These are phyloP conservation scores for Lepidium sativum DNA, from an alignment of 345 rosid genomes.

Conservation along the genomic window DNA sequence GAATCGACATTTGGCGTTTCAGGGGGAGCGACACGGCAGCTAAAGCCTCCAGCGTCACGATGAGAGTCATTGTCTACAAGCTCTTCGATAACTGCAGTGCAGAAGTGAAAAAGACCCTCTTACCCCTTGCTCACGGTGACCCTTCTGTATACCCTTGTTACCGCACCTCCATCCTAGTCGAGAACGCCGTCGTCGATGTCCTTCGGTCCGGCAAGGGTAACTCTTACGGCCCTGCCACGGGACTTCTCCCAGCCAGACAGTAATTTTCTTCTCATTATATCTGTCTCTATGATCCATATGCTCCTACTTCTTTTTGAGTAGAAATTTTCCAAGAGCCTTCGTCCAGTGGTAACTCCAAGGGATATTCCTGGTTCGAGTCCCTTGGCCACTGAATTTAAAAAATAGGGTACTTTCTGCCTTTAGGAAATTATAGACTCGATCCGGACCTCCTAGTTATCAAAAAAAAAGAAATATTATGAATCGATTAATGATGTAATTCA, in stretches of 20 bases:
- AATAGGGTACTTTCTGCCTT: too few relatives aligned
- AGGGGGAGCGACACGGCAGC: constrained; percentile 21
- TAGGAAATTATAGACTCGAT: too few relatives aligned
- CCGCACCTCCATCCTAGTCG: constrained; percentile 39
- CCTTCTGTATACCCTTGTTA: constrained; percentile 55
- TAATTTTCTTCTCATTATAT: background rate
- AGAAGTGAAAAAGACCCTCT: constrained; percentile 23
- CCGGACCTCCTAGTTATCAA: too few relatives aligned
- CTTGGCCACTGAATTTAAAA: too few relatives aligned
- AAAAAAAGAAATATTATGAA: too few relatives aligned
- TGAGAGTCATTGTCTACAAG: constrained; percentile 32
- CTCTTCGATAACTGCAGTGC: constrained; percentile 27
- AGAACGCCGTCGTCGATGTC: constrained; percentile 42
- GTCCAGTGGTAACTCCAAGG: too few relatives aligned
- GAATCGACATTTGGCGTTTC: constrained; percentile 20
- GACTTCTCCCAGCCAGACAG: constrained; percentile 57
- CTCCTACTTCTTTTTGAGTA: too few relatives aligned
- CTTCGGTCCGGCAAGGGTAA: constrained; percentile 44
- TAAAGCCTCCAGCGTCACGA: constrained; percentile 21
- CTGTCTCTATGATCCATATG: too few relatives aligned
- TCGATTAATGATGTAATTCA: too few relatives aligned
- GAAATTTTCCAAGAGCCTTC: too few relatives aligned
- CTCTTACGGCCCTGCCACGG: constrained; percentile 33
- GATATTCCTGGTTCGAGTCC: too few relatives aligned
- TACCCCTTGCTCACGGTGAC: constrained; percentile 62